phyloP scores from a whole-genome alignment of 108 stramenopile genomes.

The Nitzschia sp. region DNA sequence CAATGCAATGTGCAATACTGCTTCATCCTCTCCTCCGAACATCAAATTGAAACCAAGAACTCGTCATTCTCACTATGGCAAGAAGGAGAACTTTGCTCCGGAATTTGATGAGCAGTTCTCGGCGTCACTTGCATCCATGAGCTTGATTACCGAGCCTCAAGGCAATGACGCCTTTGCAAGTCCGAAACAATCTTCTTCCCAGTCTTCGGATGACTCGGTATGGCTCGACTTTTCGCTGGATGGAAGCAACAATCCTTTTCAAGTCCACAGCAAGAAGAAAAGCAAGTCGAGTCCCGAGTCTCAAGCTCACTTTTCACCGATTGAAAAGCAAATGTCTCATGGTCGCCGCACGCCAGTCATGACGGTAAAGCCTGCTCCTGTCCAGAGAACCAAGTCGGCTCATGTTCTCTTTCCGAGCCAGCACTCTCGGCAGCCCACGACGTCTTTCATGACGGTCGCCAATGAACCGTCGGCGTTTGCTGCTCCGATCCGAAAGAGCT shows the following conservation, averaged over 20 bases:
- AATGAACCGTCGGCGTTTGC: not conserved
- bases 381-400: not conserved
- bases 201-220: not conserved
- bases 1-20: not conserved
- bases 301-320: not conserved
- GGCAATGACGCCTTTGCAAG: not conserved
- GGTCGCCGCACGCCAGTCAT: not conserved
- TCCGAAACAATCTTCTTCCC: not conserved
- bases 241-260: slow-evolving; percentile 16
- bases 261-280: not conserved
- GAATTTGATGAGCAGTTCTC: not conserved
- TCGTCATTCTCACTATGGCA: not conserved
- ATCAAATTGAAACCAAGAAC: not conserved
- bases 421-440: not conserved
- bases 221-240: slow-evolving; percentile 21
- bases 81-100: slow-evolving; percentile 9
- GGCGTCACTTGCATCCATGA: not conserved
- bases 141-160: not conserved
- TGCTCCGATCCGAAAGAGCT: not conserved
- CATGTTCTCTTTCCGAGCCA: slow-evolving; percentile 3
- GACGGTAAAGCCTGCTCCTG: not conserved
- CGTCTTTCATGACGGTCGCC: not conserved
- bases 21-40: not conserved
- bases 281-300: not conserved
- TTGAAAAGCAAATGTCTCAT: not conserved